Base-by-base conservation (phyloP, 345 rosid genomes). In the Isatis tinctoria region DNA sequence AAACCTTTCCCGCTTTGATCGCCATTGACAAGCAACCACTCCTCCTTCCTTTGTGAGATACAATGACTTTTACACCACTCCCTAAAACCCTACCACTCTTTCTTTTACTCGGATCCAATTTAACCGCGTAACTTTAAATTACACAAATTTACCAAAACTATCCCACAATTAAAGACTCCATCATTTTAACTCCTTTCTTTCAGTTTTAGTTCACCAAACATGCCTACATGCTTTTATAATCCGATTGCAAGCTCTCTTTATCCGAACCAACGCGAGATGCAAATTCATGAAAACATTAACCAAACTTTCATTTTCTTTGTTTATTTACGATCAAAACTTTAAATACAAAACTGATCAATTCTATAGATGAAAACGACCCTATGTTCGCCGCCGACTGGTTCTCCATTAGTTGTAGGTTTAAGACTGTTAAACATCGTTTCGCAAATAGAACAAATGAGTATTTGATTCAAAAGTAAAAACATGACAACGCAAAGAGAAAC, bases 1-100 rank as follows among this genome's bases (percentile, higher is more conserved):
- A 0, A 43, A 69, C 70, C 43, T 43, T 69, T 14, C 79, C 79
- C 33, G 65, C 74, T 75, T 69, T 75, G 26, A 75, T 75, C 69
- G 70, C 69, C 79, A 75, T 75, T 3, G 18, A 13, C 45, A 44
- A 28, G 17, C 40, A 64, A 64, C 60, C 18, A 12, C 54, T 32
- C 35, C 32, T 20, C 74, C 74, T 20, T 5, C 33, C 33, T 26
- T 26, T n/a, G n/a, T n/a, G n/a, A n/a, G n/a, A n/a, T n/a, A n/a
- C n/a, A n/a, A n/a, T n/a, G n/a, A n/a, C 24, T 22, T 22, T 22
- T 22, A 22, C 2, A 22, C 24, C 24, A 1, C 24, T 22, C n/a
- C n/a, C n/a, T 28, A 28, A 30, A 22, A 26, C 69, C 53, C 18
- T 32, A 27, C 63, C 49, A 67, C 9, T 27, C 17, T 16, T n/a